Evolutionary conservation across 1,139 yeast genomes (phyloP).

Genomic region (Sugiyamaella neomexicana): DNA sequence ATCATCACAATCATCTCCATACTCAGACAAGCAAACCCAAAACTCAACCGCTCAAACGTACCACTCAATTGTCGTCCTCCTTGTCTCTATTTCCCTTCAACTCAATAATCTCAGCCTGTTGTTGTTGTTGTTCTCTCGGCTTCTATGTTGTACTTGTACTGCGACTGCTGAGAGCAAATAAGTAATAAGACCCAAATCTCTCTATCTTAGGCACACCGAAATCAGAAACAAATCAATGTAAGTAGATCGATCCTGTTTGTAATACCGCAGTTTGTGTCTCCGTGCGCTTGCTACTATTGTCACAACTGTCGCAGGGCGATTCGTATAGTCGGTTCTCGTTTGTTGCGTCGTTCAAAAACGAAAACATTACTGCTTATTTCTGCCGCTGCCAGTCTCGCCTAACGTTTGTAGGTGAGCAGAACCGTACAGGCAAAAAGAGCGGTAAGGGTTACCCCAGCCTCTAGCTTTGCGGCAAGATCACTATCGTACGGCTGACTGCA

Average conservation of each 20-base stretch:
- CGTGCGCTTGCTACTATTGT: background rate
- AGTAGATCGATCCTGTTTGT: background rate
- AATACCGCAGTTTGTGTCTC: background rate
- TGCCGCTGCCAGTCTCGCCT: background rate
- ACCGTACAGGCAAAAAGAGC: background rate
- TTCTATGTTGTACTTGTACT: background rate
- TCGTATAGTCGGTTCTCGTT: background rate
- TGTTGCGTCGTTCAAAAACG: conserved; percentile 5
- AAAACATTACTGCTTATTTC: background rate
- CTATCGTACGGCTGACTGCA: background rate
- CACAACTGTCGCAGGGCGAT: background rate
- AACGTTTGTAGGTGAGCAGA: background rate
- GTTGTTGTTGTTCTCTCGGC: background rate
- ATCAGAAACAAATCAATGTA: background rate
- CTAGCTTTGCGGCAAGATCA: too few species aligned
- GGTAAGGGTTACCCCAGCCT: too few species aligned
- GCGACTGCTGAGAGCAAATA: too few species aligned
- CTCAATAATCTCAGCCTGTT: background rate
- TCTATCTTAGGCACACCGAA: too few species aligned
- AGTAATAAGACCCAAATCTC: too few species aligned
- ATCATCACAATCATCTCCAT: background rate
- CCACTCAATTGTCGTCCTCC: conserved; percentile 5
- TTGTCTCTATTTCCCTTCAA: background rate
- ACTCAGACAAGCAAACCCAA: background rate
- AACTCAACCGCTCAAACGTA: background rate